Base-by-base conservation (phyloP, 805 yeast species). In the Lipomyces yamadae region DNA sequence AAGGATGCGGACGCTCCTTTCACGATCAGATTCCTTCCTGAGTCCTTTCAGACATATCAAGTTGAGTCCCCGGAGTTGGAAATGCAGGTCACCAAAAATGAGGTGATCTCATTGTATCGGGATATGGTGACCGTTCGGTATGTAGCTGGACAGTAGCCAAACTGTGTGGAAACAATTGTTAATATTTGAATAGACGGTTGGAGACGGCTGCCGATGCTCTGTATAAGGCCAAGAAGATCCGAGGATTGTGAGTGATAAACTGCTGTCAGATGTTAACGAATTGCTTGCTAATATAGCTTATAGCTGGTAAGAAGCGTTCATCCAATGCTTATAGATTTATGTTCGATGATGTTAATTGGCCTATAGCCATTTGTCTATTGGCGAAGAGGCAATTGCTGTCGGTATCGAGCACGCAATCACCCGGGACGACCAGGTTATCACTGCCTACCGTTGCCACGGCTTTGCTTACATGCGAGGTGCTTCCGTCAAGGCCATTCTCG, bases 381-480 rank as follows among this genome's bases (percentile, higher is more conserved):
- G 99, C 77, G 99, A 95, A 83, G 99, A 95, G 83, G 99, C 99
- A 71, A 87, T 95, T 81, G 97, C 99, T 70, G 98, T 94, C 70
- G 99, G 99, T 80, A 92, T 95, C 74, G 99, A 95, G 84, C 86
- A 89, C 76, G 98, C 99, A 74, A 89, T 92, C 78, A 88, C 90
- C 74, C 84, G 84, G 72, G 81, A 88, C 73, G 99, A 95, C 81
- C 85, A 96, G 71, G 87, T 95, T 72, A 95, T 95, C 80, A 95
- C 99, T 64, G 91, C 98, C 45, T 95, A 95, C 85, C 88, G 99
- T 85, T 95, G 99, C 84, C 99, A 95, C 86, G 98, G 98, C 74
- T 93, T 95, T 83, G 93, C 98, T 56, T 91, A 86, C 85, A 88
- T 91, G 90, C 88, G 99, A 81, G 99, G 99, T 72, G 91, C 96